These are phyloP conservation scores for Ceratocystis destructans DNA, from an alignment of 2,329 filamentous ascomycete species.

Conservation along the genomic window DNA sequence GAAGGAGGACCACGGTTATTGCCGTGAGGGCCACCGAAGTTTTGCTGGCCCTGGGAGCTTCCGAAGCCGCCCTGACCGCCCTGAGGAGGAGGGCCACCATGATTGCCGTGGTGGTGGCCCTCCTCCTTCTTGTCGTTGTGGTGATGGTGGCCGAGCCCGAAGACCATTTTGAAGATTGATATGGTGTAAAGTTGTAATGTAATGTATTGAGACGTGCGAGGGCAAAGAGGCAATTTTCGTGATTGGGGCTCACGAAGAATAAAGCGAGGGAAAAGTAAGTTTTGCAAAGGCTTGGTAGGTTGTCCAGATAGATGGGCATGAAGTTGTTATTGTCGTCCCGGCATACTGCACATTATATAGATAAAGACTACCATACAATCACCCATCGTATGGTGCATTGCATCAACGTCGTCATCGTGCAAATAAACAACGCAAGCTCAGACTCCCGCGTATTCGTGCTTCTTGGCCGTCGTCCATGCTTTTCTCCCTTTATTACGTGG, in stretches of 20 bases:
- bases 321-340: not conserved
- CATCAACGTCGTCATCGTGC: not conserved
- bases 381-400: not conserved
- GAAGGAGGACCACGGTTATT: not conserved
- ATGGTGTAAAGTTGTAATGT: not conserved
- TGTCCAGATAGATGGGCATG: not conserved
- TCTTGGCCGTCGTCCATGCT: not conserved
- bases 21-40: not conserved
- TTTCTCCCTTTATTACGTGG: slow-evolving; percentile 9
- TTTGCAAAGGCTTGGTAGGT: not conserved
- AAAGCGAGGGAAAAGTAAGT: not conserved
- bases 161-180: slow-evolving; percentile 13
- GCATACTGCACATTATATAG: not conserved
- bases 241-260: not conserved
- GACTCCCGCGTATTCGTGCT: not conserved
- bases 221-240: not conserved
- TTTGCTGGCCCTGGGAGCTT: not conserved
- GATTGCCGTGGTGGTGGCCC: not conserved
- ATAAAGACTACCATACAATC: not conserved
- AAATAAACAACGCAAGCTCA: not conserved
- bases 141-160: slow-evolving; percentile 15
- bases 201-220: not conserved
- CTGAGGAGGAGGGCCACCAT: slow-evolving; percentile 2
- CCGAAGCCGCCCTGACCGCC: slow-evolving; percentile 6
- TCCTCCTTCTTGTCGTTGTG: not conserved